Evolutionary conservation across 23 red algal genomes (phyloP), one percentile per base, ranked within the genome.

Genomic region (Cyanidioschyzon merolae): DNA sequence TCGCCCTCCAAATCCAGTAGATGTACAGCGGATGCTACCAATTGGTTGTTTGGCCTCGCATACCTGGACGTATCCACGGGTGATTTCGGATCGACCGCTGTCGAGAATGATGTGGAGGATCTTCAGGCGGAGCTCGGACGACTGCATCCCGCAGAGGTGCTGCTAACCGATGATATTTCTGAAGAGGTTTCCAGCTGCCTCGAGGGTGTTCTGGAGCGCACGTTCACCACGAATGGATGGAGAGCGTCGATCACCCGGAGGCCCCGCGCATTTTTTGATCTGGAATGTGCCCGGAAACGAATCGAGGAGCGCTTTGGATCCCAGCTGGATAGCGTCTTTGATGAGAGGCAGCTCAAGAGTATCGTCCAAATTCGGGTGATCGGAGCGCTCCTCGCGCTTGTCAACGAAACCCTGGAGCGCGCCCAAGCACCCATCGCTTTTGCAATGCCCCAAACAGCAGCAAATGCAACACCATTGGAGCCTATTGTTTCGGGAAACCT

Each of bases 61-160:
- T 86, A 77, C 57, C 67, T 83, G 17, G 92, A 96, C 68, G 89
- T 88, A 34, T 96, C 88, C 37, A 96, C 92, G 0, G 92, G 92
- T 37, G 92, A 96, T 59, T 86, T 96, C 38, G 30, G 57, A 45
- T 85, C 74, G 1, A 82, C 84, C 32, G 88, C 74, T 30, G 84
- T 83, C 38, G 45, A 54, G 21, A 40, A 30, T 32, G 79, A 68
- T 34, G 68, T 68, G 16, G 83, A 86, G 35, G 63, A 77, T 38
- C 39, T 81, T 18, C 67, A 39, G 15, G 76, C 83, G 39, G 78
- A 90, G 58, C 77, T 90, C 2, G 82, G 81, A 34, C 86, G 82
- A 37, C 27, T 89, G 38, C 41, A 67, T 32, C 91, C 91, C 36
- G 82, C 83, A 27, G 87, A 95, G 38, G 41, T 89, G 17, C 74